phyloP scores from a whole-genome alignment of 169 alveolate genomes.

The Plasmodium inui region DNA sequence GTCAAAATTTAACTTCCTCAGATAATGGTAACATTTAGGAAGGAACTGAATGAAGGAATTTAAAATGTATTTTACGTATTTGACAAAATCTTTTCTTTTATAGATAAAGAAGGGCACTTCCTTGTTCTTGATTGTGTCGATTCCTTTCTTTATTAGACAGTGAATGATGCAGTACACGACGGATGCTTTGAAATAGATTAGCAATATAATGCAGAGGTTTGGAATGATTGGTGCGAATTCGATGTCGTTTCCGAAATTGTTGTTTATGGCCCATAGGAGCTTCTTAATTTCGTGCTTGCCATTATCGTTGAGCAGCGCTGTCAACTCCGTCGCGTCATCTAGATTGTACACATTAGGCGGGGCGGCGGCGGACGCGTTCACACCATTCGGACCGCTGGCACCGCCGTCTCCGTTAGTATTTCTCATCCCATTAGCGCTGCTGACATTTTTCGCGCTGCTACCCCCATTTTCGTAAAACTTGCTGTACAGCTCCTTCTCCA shows the following conservation, averaged over 20 bases:
- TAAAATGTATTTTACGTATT: slow-evolving; percentile 50
- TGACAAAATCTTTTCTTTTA: slow-evolving; percentile 64
- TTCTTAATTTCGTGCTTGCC: slow-evolving; percentile 84
- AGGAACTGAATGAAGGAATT: slow-evolving; percentile 51
- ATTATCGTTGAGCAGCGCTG: slow-evolving; percentile 76
- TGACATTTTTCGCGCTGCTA: neutral
- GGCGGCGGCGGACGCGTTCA: neutral
- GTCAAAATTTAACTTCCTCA: slow-evolving; percentile 81
- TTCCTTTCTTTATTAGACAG: slow-evolving; percentile 79
- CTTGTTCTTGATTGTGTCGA: slow-evolving; percentile 52
- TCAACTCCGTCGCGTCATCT: slow-evolving; percentile 83
- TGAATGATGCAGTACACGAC: slow-evolving; percentile 82
- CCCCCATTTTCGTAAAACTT: slow-evolving; percentile 43
- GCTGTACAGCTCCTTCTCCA: slow-evolving; percentile 49
- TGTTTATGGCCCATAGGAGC: slow-evolving; percentile 83
- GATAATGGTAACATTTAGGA: slow-evolving; percentile 64
- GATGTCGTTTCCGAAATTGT: slow-evolving; percentile 80
- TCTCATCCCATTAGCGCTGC: neutral
- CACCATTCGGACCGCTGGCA: too few relatives aligned
- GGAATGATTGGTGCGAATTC: slow-evolving; percentile 86
- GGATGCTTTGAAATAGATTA: slow-evolving; percentile 82
- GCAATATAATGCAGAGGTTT: slow-evolving; percentile 80
- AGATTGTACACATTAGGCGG: slow-evolving; percentile 79
- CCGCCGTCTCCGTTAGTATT: too few relatives aligned
- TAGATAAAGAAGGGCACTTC: slow-evolving; percentile 52